These are phyloP conservation scores for Pichia sp. DNA, from an alignment of 1,139 yeast species.

Conservation along the genomic window DNA sequence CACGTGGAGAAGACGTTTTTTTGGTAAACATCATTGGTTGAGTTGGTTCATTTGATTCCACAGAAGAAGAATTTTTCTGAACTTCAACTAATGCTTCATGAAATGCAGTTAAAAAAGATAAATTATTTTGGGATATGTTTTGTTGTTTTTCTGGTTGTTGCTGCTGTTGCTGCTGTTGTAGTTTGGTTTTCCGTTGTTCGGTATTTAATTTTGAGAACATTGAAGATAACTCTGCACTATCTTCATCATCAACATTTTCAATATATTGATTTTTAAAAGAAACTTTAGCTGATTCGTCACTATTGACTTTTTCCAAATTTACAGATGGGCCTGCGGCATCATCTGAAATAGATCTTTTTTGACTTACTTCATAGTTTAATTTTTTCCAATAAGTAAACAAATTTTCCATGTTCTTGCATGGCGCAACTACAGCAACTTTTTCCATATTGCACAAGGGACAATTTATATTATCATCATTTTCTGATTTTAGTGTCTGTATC, in stretches of 20 bases:
- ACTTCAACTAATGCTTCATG: conserved; percentile 30
- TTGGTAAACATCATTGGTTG: not conserved
- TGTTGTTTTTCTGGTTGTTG: not conserved
- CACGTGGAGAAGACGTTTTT: conserved; percentile 9
- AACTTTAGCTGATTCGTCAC: no score
- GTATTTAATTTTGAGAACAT: conserved; percentile 5
- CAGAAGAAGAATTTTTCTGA: conserved; percentile 9
- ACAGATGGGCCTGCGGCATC: no score
- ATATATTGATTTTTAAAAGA: no score
- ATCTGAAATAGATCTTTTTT: not conserved
- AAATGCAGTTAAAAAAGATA: conserved; percentile 28
- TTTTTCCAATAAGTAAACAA: conserved; percentile 32
- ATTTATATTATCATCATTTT: not conserved
- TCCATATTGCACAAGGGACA: conserved; percentile 48
- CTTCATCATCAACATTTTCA: conserved; percentile 5
- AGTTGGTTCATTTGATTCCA: conserved; percentile 7
- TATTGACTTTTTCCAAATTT: no score
- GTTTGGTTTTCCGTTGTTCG: conserved; percentile 1
- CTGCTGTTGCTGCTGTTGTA: conserved; percentile 7
- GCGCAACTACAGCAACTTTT: conserved; percentile 36
- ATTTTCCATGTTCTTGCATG: conserved; percentile 47
- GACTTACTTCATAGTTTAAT: conserved; percentile 26
- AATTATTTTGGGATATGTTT: not conserved
- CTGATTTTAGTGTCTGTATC: not conserved
- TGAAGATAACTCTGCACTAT: conserved; percentile 18